These are phyloP conservation scores for Curvularia sp. DNA, from an alignment of 2,329 filamentous ascomycete genomes.

Conservation along the genomic window DNA sequence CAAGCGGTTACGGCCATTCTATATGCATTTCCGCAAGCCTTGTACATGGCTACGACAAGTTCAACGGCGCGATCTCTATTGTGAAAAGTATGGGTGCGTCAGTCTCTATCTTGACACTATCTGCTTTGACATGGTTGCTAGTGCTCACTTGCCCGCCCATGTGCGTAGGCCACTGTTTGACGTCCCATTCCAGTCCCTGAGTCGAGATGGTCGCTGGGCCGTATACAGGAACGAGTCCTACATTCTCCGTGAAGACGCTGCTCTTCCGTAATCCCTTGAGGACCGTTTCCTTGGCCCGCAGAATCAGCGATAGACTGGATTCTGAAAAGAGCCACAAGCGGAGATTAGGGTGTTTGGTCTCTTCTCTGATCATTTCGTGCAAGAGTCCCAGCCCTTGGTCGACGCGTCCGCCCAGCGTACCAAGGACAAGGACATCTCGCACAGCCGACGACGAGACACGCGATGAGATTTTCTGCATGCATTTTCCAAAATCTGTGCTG, in stretches of 20 bases:
- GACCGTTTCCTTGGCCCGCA: constrained; percentile 71
- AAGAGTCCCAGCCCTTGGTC: constrained; percentile 92
- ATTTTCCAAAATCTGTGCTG: constrained; percentile 88
- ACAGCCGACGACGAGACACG: constrained; percentile 46
- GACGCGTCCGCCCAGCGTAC: constrained; percentile 86
- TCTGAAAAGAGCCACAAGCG: constrained; percentile 79
- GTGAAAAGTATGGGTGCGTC: constrained; percentile 57
- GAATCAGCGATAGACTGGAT: constrained; percentile 80
- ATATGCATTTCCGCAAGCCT: not conserved
- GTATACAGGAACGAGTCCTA: constrained; percentile 85
- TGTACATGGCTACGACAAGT: not conserved
- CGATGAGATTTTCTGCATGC: constrained; percentile 64
- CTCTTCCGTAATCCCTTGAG: constrained; percentile 66
- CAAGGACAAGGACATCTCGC: constrained; percentile 77
- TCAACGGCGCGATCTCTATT: constrained; percentile 46
- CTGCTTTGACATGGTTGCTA: constrained; percentile 56
- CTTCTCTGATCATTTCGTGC: constrained; percentile 75
- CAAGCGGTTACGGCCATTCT: not conserved
- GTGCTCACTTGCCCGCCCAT: constrained; percentile 59
- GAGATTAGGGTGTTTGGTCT: constrained; percentile 51
- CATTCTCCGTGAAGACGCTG: constrained; percentile 72
- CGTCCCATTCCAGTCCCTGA: constrained; percentile 87
- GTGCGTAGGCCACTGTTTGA: constrained; percentile 74
- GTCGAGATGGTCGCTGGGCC: constrained; percentile 82
- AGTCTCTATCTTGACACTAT: constrained; percentile 51